These are phyloP conservation scores for Cyberlindnera japonica DNA, from an alignment of 805 yeast genomes.

Conservation along the genomic window DNA sequence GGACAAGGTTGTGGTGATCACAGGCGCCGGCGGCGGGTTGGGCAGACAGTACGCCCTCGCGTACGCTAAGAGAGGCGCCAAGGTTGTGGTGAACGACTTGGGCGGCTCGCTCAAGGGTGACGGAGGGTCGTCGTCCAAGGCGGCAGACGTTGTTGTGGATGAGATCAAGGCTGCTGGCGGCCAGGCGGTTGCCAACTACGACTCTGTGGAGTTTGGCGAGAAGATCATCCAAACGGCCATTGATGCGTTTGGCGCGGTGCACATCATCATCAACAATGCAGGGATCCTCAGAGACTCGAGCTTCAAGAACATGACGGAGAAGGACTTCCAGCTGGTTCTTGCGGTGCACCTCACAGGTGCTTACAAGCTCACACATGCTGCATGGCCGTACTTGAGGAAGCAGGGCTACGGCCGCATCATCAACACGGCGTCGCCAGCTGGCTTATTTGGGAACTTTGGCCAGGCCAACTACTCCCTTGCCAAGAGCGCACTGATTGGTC, in stretches of 20 bases:
- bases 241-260: conserved; percentile 82
- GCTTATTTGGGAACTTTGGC: conserved; percentile 94
- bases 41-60: conserved; percentile 86
- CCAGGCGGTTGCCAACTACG: conserved; percentile 88
- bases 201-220: conserved; percentile 83
- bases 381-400: conserved; percentile 85
- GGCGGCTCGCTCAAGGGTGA: conserved; percentile 81
- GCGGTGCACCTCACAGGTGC: conserved; percentile 92
- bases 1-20: conserved; percentile 85
- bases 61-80: conserved; percentile 88
- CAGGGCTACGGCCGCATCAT: conserved; percentile 86
- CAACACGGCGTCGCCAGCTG: conserved; percentile 97
- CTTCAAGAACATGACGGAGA: conserved; percentile 79
- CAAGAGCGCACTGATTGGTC: conserved; percentile 83
- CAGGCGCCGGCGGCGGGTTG: conserved; percentile 98
- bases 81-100: conserved; percentile 90
- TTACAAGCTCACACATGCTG: conserved; percentile 77
- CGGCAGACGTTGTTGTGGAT: conserved; percentile 86
- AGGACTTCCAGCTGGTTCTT: conserved; percentile 74
- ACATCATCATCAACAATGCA: conserved; percentile 87
- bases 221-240: conserved; percentile 84
- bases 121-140: conserved; percentile 61
- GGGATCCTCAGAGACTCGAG: conserved; percentile 89
- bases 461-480: conserved; percentile 96
- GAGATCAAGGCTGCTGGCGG: conserved; percentile 80